Evolutionary conservation across 352 stramenopile genomes (phyloP).

Genomic region (Phytophthora sojae): DNA sequence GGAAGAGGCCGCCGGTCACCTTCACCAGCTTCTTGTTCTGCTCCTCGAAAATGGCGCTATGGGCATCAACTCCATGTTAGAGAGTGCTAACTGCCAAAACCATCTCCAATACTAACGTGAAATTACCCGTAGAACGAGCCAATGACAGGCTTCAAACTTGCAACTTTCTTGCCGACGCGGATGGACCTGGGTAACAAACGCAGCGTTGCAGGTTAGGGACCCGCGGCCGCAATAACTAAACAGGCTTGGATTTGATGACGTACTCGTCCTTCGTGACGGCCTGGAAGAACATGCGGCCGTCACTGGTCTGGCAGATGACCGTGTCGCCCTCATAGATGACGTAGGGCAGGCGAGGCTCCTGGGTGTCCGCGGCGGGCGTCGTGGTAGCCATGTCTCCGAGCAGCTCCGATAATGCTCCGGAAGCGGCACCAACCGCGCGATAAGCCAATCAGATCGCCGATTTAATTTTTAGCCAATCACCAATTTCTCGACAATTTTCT

Average conservation of each 20-base stretch:
- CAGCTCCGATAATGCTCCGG: not conserved
- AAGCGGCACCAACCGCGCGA: not conserved
- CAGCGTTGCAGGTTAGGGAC: not conserved
- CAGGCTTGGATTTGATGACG: slow-evolving; percentile 7
- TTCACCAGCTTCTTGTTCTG: slow-evolving; percentile 83
- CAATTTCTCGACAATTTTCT: not conserved
- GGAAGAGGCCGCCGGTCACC: slow-evolving; percentile 80
- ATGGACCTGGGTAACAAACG: slow-evolving; percentile 48
- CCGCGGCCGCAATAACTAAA: no score
- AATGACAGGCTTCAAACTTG: slow-evolving; percentile 72
- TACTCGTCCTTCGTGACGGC: slow-evolving; percentile 75
- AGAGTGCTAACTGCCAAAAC: not conserved
- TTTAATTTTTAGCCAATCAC: not conserved
- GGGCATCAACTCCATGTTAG: not conserved
- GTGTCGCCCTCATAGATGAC: slow-evolving; percentile 89
- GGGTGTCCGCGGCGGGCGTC: not conserved
- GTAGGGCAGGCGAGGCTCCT: slow-evolving; percentile 51
- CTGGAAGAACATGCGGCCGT: slow-evolving; percentile 89
- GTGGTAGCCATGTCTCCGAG: not conserved
- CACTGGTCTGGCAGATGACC: slow-evolving; percentile 88
- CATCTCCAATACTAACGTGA: no score
- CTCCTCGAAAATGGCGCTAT: slow-evolving; percentile 83
- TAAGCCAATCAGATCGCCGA: not conserved
- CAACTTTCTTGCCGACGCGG: slow-evolving; percentile 85
- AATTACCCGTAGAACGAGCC: slow-evolving; percentile 74